These are phyloP conservation scores for Cladosporium oxysporum DNA, from an alignment of 2,329 filamentous ascomycete genomes.

Conservation along the genomic window DNA sequence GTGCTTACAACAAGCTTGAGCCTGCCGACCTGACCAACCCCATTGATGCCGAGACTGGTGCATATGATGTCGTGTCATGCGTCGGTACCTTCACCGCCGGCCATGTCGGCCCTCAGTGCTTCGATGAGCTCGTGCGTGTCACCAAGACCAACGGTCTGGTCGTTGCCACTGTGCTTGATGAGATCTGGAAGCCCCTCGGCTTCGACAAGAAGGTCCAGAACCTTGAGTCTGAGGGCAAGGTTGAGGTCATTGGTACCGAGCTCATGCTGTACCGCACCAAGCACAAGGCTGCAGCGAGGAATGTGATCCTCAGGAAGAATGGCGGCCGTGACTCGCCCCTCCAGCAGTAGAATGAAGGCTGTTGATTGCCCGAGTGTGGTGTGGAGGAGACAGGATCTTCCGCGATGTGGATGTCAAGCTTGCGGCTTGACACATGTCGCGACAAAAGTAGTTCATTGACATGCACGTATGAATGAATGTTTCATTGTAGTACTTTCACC, in stretches of 20 bases:
- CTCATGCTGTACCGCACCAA: slow-evolving; percentile 36
- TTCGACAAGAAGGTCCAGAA: slow-evolving; percentile 49
- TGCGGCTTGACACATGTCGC: neutral
- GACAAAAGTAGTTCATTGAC: neutral
- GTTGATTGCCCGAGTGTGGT: neutral
- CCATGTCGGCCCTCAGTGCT: slow-evolving; percentile 54
- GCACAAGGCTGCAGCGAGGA: slow-evolving; percentile 26
- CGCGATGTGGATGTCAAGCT: neutral
- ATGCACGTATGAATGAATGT: neutral
- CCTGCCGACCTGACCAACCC: slow-evolving; percentile 51
- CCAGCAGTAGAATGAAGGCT: slow-evolving; percentile 10
- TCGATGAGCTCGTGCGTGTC: slow-evolving; percentile 55
- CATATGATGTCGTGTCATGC: slow-evolving; percentile 56
- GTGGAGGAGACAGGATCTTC: neutral
- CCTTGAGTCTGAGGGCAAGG: slow-evolving; percentile 33
- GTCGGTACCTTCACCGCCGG: slow-evolving; percentile 58
- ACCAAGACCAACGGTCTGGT: slow-evolving; percentile 51
- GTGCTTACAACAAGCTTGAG: slow-evolving; percentile 50
- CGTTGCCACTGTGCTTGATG: slow-evolving; percentile 54
- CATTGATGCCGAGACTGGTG: slow-evolving; percentile 43
- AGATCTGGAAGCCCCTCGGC: slow-evolving; percentile 52
- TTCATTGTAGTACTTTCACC: neutral
- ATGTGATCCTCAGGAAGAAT: slow-evolving; percentile 32
- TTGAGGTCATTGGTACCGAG: slow-evolving; percentile 40
- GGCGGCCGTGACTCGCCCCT: slow-evolving; percentile 15